phyloP scores from a whole-genome alignment of 1,284 basidiomycete genomes.

The Hemileia vastatrix region DNA sequence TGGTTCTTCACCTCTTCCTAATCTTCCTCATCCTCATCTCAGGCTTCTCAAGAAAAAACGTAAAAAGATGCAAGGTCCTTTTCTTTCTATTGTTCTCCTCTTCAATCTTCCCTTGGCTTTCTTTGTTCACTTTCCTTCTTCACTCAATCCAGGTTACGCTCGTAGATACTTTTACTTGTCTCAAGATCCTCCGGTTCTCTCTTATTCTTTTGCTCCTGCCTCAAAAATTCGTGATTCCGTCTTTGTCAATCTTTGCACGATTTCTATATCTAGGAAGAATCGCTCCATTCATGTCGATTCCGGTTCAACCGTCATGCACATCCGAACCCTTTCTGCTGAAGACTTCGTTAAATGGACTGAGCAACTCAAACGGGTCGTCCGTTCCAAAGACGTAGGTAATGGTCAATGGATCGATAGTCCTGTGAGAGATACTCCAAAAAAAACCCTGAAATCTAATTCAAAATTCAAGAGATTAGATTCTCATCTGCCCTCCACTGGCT shows the following conservation, averaged over 20 bases:
- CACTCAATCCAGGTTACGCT: conserved; percentile 9
- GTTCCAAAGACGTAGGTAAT: conserved; percentile 1
- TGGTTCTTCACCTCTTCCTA: not conserved
- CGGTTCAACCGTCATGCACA: conserved; percentile 23
- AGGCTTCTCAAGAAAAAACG: conserved; percentile 23
- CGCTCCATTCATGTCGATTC: conserved; percentile 22
- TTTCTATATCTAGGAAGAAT: conserved; percentile 17
- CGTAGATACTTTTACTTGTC: conserved; percentile 20
- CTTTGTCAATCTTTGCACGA: conserved; percentile 16
- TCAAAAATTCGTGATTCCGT: conserved; percentile 22
- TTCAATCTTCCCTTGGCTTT: not conserved
- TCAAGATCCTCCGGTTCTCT: conserved; percentile 15
- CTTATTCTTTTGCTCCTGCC: conserved; percentile 20
- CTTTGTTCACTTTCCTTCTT: not conserved
- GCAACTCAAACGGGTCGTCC: conserved; percentile 11
- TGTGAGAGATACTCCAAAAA: not conserved
- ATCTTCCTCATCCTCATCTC: not conserved
- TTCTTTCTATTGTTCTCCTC: not conserved
- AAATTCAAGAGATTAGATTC: no score
- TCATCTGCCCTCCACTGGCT: no score
- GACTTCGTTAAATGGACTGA: conserved; percentile 18
- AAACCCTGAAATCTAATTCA: not conserved
- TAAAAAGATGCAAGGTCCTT: conserved; percentile 21
- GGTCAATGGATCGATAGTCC: conserved; percentile 3
- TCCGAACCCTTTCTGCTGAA: conserved; percentile 14